Evolutionary conservation across 768 basidiomycete species (phyloP), one percentile per base, ranked within the genome.

Genomic region (Calocybe cyanea): DNA sequence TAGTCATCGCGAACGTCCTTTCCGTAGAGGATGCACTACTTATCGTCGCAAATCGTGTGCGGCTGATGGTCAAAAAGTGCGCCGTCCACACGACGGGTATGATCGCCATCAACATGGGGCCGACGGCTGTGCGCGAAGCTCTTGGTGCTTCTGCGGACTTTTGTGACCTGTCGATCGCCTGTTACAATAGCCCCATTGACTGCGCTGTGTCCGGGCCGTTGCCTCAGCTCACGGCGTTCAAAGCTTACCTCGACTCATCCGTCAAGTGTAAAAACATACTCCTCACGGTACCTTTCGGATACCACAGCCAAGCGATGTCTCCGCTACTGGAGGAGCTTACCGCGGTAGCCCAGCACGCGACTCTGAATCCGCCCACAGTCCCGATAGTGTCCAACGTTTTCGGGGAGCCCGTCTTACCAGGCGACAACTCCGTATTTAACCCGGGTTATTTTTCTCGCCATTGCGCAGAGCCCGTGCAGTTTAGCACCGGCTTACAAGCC

Each of bases 291-390:
- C 77, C 78, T 1, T 83, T 77, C 48, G 86, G 77, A 1, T 85
- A 78, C 55, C 87, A 89, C 62, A 83, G 80, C 35, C 46, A 65
- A n/a, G 76, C 80, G 1, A 84, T 88, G 85, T 57, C 61, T 5
- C 76, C 82, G 0, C 53, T 85, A 9, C 49, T 80, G 11, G 63
- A 70, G n/a, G 75, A 75, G 37, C 70, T 87, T 23, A 63, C 59
- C 28, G 51, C 51, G 0, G 50, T 79, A 3, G 71, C 73, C 9
- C 56, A 53, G 8, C 58, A 54, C 5, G 54, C 78, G 28, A 56
- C 59, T 0, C 51, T 80, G 32, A 62, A 58, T 14, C 51, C 80
- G 1, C 82, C 85, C 0, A 67, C 60, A 0, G 69, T 88, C 33
- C 78, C 83, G 0, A 62, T 87, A 32, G 64, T 79, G n/a, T 87